These are phyloP conservation scores for Neoscytalidium dimidiatum DNA, from an alignment of 2,329 filamentous ascomycete genomes.

Conservation along the genomic window DNA sequence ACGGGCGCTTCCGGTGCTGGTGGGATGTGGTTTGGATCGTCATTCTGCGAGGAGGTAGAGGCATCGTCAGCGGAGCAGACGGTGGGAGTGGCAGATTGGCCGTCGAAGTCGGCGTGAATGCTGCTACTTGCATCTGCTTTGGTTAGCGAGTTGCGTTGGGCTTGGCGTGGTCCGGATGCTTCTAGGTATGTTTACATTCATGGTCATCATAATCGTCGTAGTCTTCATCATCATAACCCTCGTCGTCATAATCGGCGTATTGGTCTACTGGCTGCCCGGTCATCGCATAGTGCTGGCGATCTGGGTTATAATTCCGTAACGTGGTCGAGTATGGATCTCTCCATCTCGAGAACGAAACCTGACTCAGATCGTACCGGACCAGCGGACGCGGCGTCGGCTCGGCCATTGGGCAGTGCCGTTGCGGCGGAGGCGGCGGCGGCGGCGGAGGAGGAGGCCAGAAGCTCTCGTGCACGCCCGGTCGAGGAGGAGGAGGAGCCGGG, in stretches of 20 bases:
- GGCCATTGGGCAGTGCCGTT: background rate
- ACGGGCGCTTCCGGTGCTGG: background rate
- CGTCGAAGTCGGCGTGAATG: background rate
- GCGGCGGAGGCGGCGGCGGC: constrained; percentile 4
- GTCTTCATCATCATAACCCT: background rate
- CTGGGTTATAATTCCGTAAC: background rate
- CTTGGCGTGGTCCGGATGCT: background rate
- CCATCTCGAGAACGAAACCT: background rate
- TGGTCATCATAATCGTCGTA: background rate
- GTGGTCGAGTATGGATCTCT: background rate
- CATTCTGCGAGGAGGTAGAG: constrained; percentile 5
- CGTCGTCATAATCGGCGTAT: background rate
- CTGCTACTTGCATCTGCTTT: constrained; percentile 18
- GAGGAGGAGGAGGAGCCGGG: background rate
- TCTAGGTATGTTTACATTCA: constrained; percentile 11
- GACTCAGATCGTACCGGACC: background rate
- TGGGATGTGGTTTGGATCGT: background rate
- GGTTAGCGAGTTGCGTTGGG: background rate
- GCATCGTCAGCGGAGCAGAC: background rate
- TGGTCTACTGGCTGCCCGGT: background rate
- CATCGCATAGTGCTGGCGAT: background rate
- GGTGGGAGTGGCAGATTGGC: background rate
- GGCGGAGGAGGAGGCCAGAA: background rate
- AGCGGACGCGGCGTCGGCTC: background rate
- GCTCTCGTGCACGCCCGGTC: background rate